Evolutionary conservation across 192 early-diverging fungal species (phyloP).

Genomic region (Entomortierella lignicola): DNA sequence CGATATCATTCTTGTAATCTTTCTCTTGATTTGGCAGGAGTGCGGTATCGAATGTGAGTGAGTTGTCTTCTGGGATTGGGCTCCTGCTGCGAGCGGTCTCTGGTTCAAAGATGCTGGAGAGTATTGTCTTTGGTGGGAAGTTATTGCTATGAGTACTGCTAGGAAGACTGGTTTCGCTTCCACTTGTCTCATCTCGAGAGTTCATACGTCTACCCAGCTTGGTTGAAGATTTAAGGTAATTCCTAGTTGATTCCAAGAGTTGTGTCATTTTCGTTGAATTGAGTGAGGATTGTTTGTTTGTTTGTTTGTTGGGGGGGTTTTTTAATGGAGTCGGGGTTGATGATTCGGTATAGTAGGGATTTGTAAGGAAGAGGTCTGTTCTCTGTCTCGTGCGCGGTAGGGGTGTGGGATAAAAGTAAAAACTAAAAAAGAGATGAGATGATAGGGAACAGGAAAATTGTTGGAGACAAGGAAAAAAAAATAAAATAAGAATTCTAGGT

Average conservation of each 20-base stretch:
- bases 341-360: not conserved
- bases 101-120: constrained; percentile 28
- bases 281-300: too few species aligned
- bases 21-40: not conserved
- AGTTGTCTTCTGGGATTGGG: not conserved
- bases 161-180: constrained; percentile 24
- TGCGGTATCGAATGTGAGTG: not conserved
- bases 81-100: constrained; percentile 3
- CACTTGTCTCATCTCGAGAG: constrained; percentile 24
- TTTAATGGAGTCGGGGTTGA: not conserved
- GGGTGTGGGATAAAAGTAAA: not conserved
- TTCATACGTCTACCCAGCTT: constrained; percentile 39
- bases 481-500: not conserved
- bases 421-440: not conserved
- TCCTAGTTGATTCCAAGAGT: constrained; percentile 35
- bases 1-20: too few species aligned
- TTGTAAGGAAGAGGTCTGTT: too few species aligned
- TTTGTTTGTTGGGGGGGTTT: not conserved
- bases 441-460: not conserved
- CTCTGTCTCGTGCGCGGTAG: not conserved
- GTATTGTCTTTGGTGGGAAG: not conserved
- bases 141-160: not conserved
- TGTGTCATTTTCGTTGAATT: too few species aligned
- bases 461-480: not conserved
- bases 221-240: constrained; percentile 43